A percentile compares a stretch with the other conserved stretches of the same genome.
phyloP scores from a whole-genome alignment of 2,329 filamentous ascomycete genomes.

The Dactylonectria estremocensis region DNA sequence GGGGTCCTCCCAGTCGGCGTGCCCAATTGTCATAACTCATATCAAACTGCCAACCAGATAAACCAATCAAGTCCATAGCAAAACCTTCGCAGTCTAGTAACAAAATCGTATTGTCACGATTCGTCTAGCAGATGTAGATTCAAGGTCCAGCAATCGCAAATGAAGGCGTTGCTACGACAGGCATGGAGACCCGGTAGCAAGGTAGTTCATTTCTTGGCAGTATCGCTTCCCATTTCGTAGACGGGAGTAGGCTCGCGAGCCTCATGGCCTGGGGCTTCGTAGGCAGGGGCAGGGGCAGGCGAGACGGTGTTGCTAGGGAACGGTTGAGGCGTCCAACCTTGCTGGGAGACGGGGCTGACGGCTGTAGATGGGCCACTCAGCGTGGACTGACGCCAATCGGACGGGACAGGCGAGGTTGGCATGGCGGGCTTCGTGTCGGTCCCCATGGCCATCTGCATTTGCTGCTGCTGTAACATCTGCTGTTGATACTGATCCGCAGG shows the following conservation, averaged over 20 bases:
- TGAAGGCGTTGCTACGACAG: not conserved
- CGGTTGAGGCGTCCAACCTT: slow-evolving; percentile 22
- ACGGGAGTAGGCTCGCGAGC: not conserved
- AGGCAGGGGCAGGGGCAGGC: not conserved
- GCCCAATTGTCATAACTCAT: not conserved
- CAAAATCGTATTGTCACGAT: not conserved
- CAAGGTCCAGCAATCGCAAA: not conserved
- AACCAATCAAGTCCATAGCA: not conserved
- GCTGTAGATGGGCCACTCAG: slow-evolving; percentile 4
- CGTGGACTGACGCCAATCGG: slow-evolving; percentile 32
- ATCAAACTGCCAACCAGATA: not conserved
- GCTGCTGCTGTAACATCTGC: not conserved
- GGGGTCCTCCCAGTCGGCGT: too few relatives aligned
- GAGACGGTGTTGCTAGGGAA: not conserved
- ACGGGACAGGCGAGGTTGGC: slow-evolving; percentile 13
- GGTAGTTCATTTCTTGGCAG: not conserved
- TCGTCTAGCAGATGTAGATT: not conserved
- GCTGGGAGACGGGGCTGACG: slow-evolving; percentile 26
- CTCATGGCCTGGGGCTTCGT: slow-evolving; percentile 5
- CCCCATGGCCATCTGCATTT: slow-evolving; percentile 4
- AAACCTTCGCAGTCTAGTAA: not conserved
- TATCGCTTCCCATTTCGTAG: not conserved
- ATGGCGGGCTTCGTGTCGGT: slow-evolving; percentile 19
- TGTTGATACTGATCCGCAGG: not conserved
- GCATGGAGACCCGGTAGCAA: not conserved